Evolutionary conservation across 2,329 filamentous ascomycete species (phyloP).

Genomic region (Chrysoporthe puriensis): DNA sequence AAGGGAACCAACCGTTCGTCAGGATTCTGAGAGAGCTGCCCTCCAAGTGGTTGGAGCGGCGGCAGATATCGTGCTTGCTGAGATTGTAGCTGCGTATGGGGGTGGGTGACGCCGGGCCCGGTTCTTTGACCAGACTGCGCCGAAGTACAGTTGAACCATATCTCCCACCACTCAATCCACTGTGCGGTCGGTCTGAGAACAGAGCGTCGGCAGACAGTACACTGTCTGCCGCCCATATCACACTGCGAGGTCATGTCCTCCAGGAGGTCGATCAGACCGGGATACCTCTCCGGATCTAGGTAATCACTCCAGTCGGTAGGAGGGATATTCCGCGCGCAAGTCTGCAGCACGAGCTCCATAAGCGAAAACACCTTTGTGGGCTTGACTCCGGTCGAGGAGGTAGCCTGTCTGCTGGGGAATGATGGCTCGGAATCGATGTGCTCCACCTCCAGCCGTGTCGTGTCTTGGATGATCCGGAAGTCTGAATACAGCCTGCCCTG

Average conservation of each 20-base stretch:
- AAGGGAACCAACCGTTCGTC: conserved; percentile 50
- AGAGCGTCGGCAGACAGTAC: conserved; percentile 54
- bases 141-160: conserved; percentile 30
- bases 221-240: conserved; percentile 53
- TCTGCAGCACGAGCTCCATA: conserved; percentile 53
- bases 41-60: neutral
- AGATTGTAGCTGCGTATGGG: conserved; percentile 25
- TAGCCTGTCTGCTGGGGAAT: conserved; percentile 5
- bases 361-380: conserved; percentile 49
- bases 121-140: neutral
- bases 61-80: conserved; percentile 24
- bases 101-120: neutral
- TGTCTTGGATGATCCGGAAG: conserved; percentile 31
- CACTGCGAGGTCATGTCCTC: conserved; percentile 45
- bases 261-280: conserved; percentile 46
- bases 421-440: conserved; percentile 14
- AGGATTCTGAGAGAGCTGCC: conserved; percentile 36
- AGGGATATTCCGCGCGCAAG: conserved; percentile 49
- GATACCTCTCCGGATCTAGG: conserved; percentile 45
- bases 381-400: neutral
- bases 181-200: conserved; percentile 56
- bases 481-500: conserved; percentile 30
- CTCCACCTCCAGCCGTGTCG: conserved; percentile 27
- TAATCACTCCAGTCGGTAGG: conserved; percentile 47
- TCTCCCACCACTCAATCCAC: conserved; percentile 67